Conservation (phyloP, 2,329 filamentous ascomycete genomes). For the Onygenales sp. region DNA sequence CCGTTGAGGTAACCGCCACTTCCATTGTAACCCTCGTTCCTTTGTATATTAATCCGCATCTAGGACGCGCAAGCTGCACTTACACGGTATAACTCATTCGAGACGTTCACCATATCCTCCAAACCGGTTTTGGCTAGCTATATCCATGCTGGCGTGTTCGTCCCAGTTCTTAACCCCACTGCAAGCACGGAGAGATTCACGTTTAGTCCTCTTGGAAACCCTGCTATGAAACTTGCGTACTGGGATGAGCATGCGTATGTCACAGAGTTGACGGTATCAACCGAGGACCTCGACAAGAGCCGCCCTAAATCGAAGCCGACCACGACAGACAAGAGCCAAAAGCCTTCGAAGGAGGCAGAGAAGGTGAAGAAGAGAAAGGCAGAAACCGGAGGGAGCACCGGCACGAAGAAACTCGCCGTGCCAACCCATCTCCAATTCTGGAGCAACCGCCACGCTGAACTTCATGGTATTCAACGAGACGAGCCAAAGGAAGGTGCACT, state of each 20-base stretch:
- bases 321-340: slow-evolving; percentile 12
- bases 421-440: slow-evolving; percentile 62
- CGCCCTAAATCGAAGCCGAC: slow-evolving; percentile 8
- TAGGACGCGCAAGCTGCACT: slow-evolving; percentile 64
- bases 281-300: slow-evolving; percentile 34
- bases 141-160: slow-evolving; percentile 77
- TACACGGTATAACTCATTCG: slow-evolving; percentile 59
- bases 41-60: not conserved
- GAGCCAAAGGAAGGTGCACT: slow-evolving; percentile 11
- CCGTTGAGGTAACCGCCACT: slow-evolving; percentile 43
- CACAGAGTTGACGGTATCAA: slow-evolving; percentile 53
- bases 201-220: slow-evolving; percentile 62
- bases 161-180: slow-evolving; percentile 57
- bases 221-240: slow-evolving; percentile 59
- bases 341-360: slow-evolving; percentile 28
- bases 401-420: slow-evolving; percentile 40
- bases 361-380: slow-evolving; percentile 40
- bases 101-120: slow-evolving; percentile 69
- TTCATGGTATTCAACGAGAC: slow-evolving; percentile 44
- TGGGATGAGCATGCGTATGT: slow-evolving; percentile 68
- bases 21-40: not conserved
- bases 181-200: slow-evolving; percentile 53
- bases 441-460: slow-evolving; percentile 60
- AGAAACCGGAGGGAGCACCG: slow-evolving; percentile 25
- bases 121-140: slow-evolving; percentile 62